Percentiles rank a stretch among this genome's conserved stretches.
phyloP scores from a whole-genome alignment of 2,329 filamentous ascomycete species.

The Bipolaris oryzae region DNA sequence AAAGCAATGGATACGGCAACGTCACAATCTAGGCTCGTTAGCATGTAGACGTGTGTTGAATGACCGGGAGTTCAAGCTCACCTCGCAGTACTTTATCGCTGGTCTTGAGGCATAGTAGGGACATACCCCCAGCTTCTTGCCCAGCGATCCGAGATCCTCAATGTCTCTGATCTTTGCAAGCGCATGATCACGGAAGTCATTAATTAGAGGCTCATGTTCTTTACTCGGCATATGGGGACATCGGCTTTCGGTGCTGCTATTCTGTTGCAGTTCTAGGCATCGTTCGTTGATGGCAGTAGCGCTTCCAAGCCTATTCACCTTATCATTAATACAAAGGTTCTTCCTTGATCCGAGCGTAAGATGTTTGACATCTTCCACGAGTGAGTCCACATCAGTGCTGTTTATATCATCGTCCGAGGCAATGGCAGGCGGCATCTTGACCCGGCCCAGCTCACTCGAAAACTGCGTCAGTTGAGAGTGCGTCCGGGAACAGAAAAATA shows the following conservation, averaged over 20 bases:
- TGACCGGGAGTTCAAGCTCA: slow-evolving; percentile 32
- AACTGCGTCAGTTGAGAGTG: slow-evolving; percentile 93
- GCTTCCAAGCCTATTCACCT: slow-evolving; percentile 71
- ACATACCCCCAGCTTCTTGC: slow-evolving; percentile 80
- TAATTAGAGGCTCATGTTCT: slow-evolving; percentile 71
- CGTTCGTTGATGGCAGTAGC: slow-evolving; percentile 89
- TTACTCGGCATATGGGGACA: slow-evolving; percentile 81
- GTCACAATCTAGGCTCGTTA: slow-evolving; percentile 71
- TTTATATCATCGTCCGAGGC: slow-evolving; percentile 27
- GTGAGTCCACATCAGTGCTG: slow-evolving; percentile 24
- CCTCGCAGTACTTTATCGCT: slow-evolving; percentile 79
- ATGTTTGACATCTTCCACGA: slow-evolving; percentile 73
- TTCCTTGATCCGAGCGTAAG: slow-evolving; percentile 85
- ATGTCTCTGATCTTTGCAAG: slow-evolving; percentile 89
- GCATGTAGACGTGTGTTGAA: neutral
- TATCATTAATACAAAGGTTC: slow-evolving; percentile 86
- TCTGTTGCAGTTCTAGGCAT: slow-evolving; percentile 87
- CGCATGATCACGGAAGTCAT: slow-evolving; percentile 83
- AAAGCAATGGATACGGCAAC: slow-evolving; percentile 85
- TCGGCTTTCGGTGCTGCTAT: slow-evolving; percentile 65
- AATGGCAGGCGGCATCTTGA: slow-evolving; percentile 76
- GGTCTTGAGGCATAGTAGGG: slow-evolving; percentile 95
- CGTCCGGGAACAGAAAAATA: slow-evolving; percentile 91
- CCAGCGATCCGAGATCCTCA: slow-evolving; percentile 82
- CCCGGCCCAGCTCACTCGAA: slow-evolving; percentile 77